Percentiles rank a stretch among this genome's conserved stretches.
These are phyloP conservation scores for Exserohilum rostratum DNA, from an alignment of 2,329 filamentous ascomycete genomes.

Conservation along the genomic window DNA sequence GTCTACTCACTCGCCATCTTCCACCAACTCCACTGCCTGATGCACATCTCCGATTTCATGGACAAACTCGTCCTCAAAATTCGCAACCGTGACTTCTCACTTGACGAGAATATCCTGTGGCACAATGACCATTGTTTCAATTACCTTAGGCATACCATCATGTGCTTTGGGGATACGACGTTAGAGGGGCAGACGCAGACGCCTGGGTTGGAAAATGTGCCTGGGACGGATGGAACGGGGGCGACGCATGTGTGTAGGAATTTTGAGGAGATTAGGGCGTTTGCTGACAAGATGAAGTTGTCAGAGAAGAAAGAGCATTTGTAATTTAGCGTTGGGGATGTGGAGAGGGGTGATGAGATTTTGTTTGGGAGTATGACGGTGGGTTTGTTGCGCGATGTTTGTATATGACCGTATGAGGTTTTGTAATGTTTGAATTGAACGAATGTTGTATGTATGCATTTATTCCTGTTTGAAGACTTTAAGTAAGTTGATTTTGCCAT, in stretches of 20 bases:
- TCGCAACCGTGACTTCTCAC: constrained; percentile 18
- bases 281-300: constrained; percentile 2
- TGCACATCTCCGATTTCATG: constrained; percentile 19
- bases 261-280: constrained; percentile 19
- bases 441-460: too few species aligned
- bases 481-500: too few species aligned
- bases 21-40: constrained; percentile 29
- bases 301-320: not conserved
- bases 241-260: constrained; percentile 27
- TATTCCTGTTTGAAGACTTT: too few species aligned
- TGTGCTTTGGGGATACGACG: constrained; percentile 34
- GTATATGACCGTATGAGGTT: too few species aligned
- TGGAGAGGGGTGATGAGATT: not conserved
- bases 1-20: constrained; percentile 23
- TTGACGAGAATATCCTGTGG: constrained; percentile 24
- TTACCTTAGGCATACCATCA: constrained; percentile 32
- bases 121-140: constrained; percentile 41
- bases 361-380: not conserved
- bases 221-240: constrained; percentile 27
- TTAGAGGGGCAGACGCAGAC: constrained; percentile 29
- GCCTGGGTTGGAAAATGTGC: constrained; percentile 4
- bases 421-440: too few species aligned
- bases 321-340: not conserved
- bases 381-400: not conserved
- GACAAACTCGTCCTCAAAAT: constrained; percentile 24